Conservation (phyloP, 768 basidiomycete genomes). For the Boletus rubescentipes region DNA sequence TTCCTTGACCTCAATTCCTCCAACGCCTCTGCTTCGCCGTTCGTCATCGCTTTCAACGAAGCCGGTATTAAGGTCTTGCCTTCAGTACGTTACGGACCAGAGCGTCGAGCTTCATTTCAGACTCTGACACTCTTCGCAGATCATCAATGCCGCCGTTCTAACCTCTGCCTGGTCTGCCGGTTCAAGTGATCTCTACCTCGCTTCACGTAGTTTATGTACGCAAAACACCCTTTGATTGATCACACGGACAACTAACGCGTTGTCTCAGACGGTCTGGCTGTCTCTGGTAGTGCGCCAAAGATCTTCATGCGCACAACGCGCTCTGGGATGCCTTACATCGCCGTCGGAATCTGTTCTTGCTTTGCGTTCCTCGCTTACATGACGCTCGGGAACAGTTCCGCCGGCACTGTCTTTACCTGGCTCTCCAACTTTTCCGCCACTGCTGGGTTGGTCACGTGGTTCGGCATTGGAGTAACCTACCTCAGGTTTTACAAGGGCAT, state of each 20-base stretch:
- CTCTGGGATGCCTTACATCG: slow-evolving; percentile 46
- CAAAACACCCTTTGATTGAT: background rate
- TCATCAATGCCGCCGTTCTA: slow-evolving; percentile 43
- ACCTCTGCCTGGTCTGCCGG: slow-evolving; percentile 45
- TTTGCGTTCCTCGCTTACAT: slow-evolving; percentile 43
- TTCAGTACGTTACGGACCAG: slow-evolving; percentile 31
- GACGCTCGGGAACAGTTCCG: slow-evolving; percentile 37
- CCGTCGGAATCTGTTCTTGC: slow-evolving; percentile 29
- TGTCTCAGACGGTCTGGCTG: slow-evolving; percentile 50
- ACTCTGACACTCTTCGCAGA: slow-evolving; percentile 4
- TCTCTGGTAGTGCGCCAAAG: slow-evolving; percentile 52
- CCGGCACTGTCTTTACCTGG: slow-evolving; percentile 45
- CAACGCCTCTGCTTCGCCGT: slow-evolving; percentile 50
- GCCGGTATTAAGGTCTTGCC: slow-evolving; percentile 63
- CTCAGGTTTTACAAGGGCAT: slow-evolving; percentile 48
- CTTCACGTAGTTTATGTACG: slow-evolving; percentile 40
- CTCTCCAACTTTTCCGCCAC: slow-evolving; percentile 37
- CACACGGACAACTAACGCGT: slow-evolving; percentile 5
- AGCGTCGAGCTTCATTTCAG: no score
- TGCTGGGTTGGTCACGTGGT: slow-evolving; percentile 44
- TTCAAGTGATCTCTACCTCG: slow-evolving; percentile 40
- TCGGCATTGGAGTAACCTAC: slow-evolving; percentile 46
- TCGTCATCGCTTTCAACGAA: slow-evolving; percentile 55
- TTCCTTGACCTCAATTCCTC: slow-evolving; percentile 36
- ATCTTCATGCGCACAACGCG: slow-evolving; percentile 43